Base-by-base conservation (phyloP, 371 early-diverging fungal species). In the Mortierella sp. region DNA sequence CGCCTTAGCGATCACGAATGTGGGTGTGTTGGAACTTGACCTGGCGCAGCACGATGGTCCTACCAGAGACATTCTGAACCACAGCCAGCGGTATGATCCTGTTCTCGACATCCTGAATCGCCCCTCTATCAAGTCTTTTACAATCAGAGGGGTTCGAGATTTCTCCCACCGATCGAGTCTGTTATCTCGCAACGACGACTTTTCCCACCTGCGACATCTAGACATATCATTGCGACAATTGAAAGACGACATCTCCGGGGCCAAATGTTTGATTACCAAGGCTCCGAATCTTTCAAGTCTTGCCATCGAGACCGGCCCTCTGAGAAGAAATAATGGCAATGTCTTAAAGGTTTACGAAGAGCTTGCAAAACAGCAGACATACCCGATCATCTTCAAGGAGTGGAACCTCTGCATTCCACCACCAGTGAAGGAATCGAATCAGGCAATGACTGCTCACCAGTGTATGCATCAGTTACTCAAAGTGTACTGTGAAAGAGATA, bases 51-150 rank as follows among this genome's bases (percentile, higher is more conserved):
- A 42, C 12, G 42, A 42, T 16, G 42, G 12, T 10, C 42, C 10
- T 10, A 16, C 42, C 42, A 18, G 16, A 6, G 16, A 16, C 6
- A 12, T 42, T 42, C 18, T 42, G 12, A 6, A 42, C 16, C 12
- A 16, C 16, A 18, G 42, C 42, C 42, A 16, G 18, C 42, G 42
- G 16, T 16, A 42, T 16, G 42, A 18, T 42, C 42, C 42, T 3
- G 16, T 42, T 42, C 16, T 42, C 42, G 54, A 69, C n/a, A 54
- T 69, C 48, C 38, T 69, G 16, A 21, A 26, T 9, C 23, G 46
- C 24, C 28, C 70, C 10, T 52, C 48, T 12, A 30, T 69, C 1
- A 47, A 30, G n/a, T 39, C 67, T 13, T 42, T 67, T 24, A 16
- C 6, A 16, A 42, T 42, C 42, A 16, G 3, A 16, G 16, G 16